Conservation (phyloP, 1,284 basidiomycete species). For the Xanthoconium separans region DNA sequence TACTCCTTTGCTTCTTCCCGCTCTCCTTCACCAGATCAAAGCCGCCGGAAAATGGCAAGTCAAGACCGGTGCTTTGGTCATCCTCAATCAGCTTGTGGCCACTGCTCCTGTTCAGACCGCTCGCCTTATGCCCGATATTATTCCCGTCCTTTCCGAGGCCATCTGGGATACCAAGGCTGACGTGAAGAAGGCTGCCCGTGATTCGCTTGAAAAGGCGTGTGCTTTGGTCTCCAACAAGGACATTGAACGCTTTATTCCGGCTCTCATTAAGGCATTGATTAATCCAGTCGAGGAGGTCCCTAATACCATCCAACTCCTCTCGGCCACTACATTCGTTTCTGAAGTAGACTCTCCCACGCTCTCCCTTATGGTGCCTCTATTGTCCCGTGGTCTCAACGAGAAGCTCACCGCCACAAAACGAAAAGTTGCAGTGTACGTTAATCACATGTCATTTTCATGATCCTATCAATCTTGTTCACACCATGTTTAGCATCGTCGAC, state of each 20-base stretch:
- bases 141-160: conserved; percentile 92
- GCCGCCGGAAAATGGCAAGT: conserved; percentile 99
- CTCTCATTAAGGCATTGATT: conserved; percentile 95
- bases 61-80: conserved; percentile 87
- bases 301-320: conserved; percentile 93
- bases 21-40: conserved; percentile 92
- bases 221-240: conserved; percentile 99
- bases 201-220: conserved; percentile 90
- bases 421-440: conserved; percentile 87
- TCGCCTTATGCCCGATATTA: conserved; percentile 92
- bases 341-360: conserved; percentile 99
- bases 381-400: conserved; percentile 94
- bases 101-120: conserved; percentile 86
- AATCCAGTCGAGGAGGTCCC: conserved; percentile 99
- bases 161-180: conserved; percentile 99
- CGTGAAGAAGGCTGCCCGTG: conserved; percentile 98
- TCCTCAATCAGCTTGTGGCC: conserved; percentile 89
- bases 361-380: conserved; percentile 97
- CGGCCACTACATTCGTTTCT: conserved; percentile 99
- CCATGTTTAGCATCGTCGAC: conserved; percentile 75
- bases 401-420: conserved; percentile 95
- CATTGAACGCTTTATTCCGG: conserved; percentile 97
- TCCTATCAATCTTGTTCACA: conserved; percentile 17
- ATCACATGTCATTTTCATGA: conserved; percentile 10
- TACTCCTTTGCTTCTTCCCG: conserved; percentile 80